Evolutionary conservation across 805 yeast species (phyloP).

Genomic region (Huiozyma naganishii): DNA sequence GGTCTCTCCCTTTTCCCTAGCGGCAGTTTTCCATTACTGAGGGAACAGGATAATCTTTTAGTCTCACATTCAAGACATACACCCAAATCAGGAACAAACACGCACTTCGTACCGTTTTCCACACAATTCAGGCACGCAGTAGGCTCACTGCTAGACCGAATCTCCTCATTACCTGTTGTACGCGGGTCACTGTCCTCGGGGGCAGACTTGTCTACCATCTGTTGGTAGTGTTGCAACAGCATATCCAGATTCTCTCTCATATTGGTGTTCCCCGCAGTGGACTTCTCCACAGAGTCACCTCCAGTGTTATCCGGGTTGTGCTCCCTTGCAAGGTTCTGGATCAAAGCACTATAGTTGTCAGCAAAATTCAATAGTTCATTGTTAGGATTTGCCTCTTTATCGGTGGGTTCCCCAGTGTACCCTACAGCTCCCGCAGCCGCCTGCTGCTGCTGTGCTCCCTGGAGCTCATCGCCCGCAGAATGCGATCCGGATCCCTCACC

Average conservation of each 20-base stretch:
- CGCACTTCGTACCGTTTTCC: slow-evolving; percentile 69
- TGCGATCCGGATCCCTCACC: too few relatives aligned
- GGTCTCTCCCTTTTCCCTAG: background rate
- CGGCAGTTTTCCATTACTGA: slow-evolving; percentile 31
- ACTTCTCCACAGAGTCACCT: background rate
- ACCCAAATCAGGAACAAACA: slow-evolving; percentile 48
- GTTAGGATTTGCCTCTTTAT: slow-evolving; percentile 3
- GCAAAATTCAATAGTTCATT: slow-evolving; percentile 15
- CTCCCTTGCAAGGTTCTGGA: slow-evolving; percentile 17
- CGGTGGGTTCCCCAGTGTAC: background rate
- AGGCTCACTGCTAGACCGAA: slow-evolving; percentile 28
- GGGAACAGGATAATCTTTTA: slow-evolving; percentile 65
- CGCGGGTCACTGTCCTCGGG: slow-evolving; percentile 2
- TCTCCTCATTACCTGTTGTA: background rate
- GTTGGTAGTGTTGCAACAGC: slow-evolving; percentile 23
- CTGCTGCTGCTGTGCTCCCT: too few relatives aligned
- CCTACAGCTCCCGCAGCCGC: background rate
- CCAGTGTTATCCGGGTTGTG: slow-evolving; percentile 2
- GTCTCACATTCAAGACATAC: slow-evolving; percentile 71
- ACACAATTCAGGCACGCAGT: slow-evolving; percentile 68
- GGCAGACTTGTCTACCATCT: slow-evolving; percentile 11
- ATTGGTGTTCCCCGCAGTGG: background rate
- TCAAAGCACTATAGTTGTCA: slow-evolving; percentile 19
- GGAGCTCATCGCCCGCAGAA: too few relatives aligned
- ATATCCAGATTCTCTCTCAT: slow-evolving; percentile 20